phyloP scores from a whole-genome alignment of 352 stramenopile species.

The Globisporangium radiosum region DNA sequence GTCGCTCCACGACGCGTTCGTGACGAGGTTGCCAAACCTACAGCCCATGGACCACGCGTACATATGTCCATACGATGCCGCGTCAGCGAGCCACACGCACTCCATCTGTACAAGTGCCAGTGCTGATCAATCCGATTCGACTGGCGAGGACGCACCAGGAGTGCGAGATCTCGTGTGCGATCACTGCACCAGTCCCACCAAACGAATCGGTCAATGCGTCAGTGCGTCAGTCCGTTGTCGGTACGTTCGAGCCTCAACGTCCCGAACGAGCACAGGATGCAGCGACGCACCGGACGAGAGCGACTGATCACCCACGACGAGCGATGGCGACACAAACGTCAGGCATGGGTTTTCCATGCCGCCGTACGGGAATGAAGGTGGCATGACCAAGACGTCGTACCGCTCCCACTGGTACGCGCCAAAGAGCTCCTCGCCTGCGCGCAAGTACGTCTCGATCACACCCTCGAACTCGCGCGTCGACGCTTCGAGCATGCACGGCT shows the following conservation, averaged over 20 bases:
- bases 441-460: constrained; percentile 68
- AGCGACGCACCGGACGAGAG: constrained; percentile 49
- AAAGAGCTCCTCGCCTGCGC: constrained; percentile 67
- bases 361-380: constrained; percentile 92
- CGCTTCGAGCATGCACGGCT: constrained; percentile 74
- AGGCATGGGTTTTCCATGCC: constrained; percentile 97
- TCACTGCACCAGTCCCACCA: constrained; percentile 22
- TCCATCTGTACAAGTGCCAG: too few species aligned
- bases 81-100: too few species aligned
- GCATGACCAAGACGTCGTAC: constrained; percentile 83
- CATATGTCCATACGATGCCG: neutral
- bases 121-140: too few species aligned
- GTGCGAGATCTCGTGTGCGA: constrained; percentile 80
- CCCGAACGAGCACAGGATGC: neutral
- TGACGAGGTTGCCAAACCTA: constrained; percentile 80
- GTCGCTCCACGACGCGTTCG: constrained; percentile 80
- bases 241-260: too few species aligned
- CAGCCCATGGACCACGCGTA: neutral
- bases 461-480: constrained; percentile 68
- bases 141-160: constrained; percentile 37
- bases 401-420: constrained; percentile 80
- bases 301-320: constrained; percentile 74
- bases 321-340: constrained; percentile 79
- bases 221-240: neutral
- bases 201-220: too few species aligned